Percentiles rank a stretch among this genome's conserved stretches.
Conservation (phyloP, 2,329 filamentous ascomycete species). For the Escovopsis sp. region DNA sequence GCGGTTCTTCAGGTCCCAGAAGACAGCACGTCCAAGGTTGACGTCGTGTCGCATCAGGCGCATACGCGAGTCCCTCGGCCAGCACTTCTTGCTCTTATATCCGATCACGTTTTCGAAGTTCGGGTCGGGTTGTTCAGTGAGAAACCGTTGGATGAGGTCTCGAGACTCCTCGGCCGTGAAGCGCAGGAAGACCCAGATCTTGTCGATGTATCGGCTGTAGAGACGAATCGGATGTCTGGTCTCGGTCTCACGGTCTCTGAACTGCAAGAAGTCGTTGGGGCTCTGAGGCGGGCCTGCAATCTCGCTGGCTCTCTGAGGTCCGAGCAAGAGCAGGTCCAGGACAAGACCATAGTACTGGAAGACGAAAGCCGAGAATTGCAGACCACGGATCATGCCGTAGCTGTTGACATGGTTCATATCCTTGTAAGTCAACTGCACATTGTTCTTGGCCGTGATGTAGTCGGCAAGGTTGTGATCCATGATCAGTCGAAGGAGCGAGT, state of each 20-base stretch:
- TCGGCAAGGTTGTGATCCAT: conserved; percentile 99
- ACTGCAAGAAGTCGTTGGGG: conserved; percentile 96
- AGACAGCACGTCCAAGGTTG: conserved; percentile 90
- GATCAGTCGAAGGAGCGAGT: conserved; percentile 81
- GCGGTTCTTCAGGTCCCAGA: conserved; percentile 98
- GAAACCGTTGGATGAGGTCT: conserved; percentile 90
- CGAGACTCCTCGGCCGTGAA: conserved; percentile 90
- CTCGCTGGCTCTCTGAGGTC: conserved; percentile 90
- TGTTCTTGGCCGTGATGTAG: conserved; percentile 99
- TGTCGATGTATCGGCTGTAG: conserved; percentile 97
- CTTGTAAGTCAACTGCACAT: conserved; percentile 97
- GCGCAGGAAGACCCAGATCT: conserved; percentile 94
- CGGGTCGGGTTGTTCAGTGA: conserved; percentile 95
- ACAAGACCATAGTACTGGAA: conserved; percentile 98
- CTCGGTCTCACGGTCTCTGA: conserved; percentile 85
- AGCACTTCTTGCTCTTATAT: conserved; percentile 99
- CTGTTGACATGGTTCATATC: conserved; percentile 99
- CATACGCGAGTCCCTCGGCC: conserved; percentile 96
- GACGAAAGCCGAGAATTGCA: conserved; percentile 96
- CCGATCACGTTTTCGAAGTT: conserved; percentile 99
- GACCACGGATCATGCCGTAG: conserved; percentile 93
- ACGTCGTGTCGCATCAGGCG: conserved; percentile 97
- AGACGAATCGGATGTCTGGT: conserved; percentile 87
- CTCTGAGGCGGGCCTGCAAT: conserved; percentile 87
- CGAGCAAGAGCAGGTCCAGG: conserved; percentile 80